Conservation (phyloP, 495 filamentous ascomycete species). For the Xanthoparmelia taractica region DNA sequence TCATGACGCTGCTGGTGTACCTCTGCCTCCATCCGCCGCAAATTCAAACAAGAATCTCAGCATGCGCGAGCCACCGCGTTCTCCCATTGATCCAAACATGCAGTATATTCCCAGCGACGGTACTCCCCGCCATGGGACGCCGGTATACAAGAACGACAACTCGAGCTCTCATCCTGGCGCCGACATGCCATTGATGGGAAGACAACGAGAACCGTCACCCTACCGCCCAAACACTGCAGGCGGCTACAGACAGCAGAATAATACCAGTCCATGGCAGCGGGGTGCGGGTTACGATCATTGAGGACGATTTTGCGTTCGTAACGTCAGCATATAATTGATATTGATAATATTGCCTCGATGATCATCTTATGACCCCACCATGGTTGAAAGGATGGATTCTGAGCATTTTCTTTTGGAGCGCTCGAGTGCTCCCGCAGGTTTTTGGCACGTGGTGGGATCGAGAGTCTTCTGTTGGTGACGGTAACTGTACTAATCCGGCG, state of each 20-base stretch:
- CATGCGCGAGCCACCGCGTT: constrained; percentile 39
- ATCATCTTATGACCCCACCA: constrained; percentile 6
- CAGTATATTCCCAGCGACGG: constrained; percentile 51
- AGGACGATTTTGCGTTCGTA: constrained; percentile 14
- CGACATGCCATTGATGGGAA: constrained; percentile 23
- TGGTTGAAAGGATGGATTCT: constrained; percentile 5
- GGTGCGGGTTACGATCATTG: constrained; percentile 59
- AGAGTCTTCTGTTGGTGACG: neutral
- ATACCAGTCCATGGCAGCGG: constrained; percentile 57
- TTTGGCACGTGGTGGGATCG: neutral
- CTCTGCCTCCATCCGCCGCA: constrained; percentile 37
- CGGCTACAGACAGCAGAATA: constrained; percentile 45
- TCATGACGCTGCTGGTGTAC: constrained; percentile 30
- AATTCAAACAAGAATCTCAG: constrained; percentile 22
- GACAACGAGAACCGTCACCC: constrained; percentile 17
- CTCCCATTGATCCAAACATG: constrained; percentile 56
- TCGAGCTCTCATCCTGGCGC: constrained; percentile 25
- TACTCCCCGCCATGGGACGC: constrained; percentile 31
- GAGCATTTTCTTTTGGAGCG: constrained; percentile 4
- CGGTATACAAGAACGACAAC: constrained; percentile 32
- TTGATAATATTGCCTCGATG: constrained; percentile 18
- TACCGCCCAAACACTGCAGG: constrained; percentile 27
- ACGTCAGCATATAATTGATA: constrained; percentile 17
- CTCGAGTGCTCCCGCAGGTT: neutral
- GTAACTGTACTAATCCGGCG: constrained; percentile 10